These are phyloP conservation scores for Hypoxylon intermedium DNA, from an alignment of 495 filamentous ascomycete genomes.

Conservation along the genomic window DNA sequence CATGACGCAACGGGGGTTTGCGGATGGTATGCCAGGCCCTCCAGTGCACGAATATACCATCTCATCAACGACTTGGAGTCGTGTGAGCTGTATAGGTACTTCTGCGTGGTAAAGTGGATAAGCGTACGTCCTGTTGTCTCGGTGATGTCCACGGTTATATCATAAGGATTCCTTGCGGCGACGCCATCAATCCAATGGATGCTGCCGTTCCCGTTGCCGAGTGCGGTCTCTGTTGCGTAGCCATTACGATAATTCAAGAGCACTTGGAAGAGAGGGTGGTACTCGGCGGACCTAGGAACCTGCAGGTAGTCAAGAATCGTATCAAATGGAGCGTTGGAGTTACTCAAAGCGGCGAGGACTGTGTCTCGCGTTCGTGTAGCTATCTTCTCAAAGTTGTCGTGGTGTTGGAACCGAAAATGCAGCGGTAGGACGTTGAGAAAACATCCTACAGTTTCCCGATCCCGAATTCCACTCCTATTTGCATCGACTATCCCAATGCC, in stretches of 20 bases:
- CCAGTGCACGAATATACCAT: not conserved
- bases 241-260: slow-evolving; percentile 8
- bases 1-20: not conserved
- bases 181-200: not conserved
- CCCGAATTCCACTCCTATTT: slow-evolving; percentile 33
- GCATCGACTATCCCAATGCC: slow-evolving; percentile 43
- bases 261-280: slow-evolving; percentile 20
- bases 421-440: slow-evolving; percentile 60
- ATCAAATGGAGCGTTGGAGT: slow-evolving; percentile 36
- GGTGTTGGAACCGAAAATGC: slow-evolving; percentile 30
- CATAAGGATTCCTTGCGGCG: not conserved
- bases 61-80: slow-evolving; percentile 11
- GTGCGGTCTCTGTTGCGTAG: not conserved
- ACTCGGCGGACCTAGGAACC: not conserved
- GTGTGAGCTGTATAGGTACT: slow-evolving; percentile 15
- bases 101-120: slow-evolving; percentile 4
- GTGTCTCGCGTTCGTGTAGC: not conserved
- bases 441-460: slow-evolving; percentile 50
- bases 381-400: slow-evolving; percentile 17
- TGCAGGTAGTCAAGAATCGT: slow-evolving; percentile 37
- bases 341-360: slow-evolving; percentile 14
- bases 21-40: not conserved
- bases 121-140: not conserved
- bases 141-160: not conserved
- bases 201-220: slow-evolving; percentile 1